phyloP scores from a whole-genome alignment of 2,329 filamentous ascomycete genomes.

The Pseudogymnoascus sp. region DNA sequence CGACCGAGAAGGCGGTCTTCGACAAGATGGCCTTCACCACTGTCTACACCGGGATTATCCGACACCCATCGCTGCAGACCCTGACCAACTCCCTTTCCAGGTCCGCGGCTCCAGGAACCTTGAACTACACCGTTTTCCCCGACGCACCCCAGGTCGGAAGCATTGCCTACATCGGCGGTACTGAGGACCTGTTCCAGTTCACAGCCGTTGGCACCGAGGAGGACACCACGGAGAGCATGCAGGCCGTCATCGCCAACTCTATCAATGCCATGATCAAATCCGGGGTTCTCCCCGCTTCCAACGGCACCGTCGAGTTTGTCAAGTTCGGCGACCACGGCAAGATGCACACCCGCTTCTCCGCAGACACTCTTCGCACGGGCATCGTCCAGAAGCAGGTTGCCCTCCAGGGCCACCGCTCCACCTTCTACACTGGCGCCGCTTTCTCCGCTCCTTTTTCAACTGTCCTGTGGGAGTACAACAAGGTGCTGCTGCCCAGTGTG shows the following conservation, averaged over 20 bases:
- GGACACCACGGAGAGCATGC: constrained; percentile 18
- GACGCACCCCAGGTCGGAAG: constrained; percentile 18
- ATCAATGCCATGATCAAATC: constrained; percentile 25
- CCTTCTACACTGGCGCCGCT: constrained; percentile 38
- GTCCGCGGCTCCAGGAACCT: constrained; percentile 14
- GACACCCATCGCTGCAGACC: constrained; percentile 20
- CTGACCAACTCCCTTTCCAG: constrained; percentile 19
- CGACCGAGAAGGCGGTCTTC: constrained; percentile 18
- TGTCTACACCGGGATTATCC: constrained; percentile 23
- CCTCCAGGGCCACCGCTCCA: constrained; percentile 37
- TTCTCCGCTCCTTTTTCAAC: constrained; percentile 25
- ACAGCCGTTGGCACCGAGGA: constrained; percentile 23
- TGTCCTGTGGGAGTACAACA: constrained; percentile 30
- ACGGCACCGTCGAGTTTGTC: constrained; percentile 23
- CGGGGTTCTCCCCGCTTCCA: constrained; percentile 15
- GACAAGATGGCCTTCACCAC: constrained; percentile 13
- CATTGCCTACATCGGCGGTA: constrained; percentile 27
- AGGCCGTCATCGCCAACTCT: constrained; percentile 22
- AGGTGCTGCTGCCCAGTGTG: constrained; percentile 20
- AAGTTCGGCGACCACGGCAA: constrained; percentile 32
- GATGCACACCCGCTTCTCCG: constrained; percentile 29
- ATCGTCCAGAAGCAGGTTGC: constrained; percentile 35
- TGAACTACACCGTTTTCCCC: constrained; percentile 23
- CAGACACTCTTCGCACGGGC: constrained; percentile 30
- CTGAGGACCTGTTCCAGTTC: constrained; percentile 26